A percentile compares a stretch with the other conserved stretches of the same genome.
Evolutionary conservation across 352 stramenopile species (phyloP).

Genomic region (Pythium rishiriense): DNA sequence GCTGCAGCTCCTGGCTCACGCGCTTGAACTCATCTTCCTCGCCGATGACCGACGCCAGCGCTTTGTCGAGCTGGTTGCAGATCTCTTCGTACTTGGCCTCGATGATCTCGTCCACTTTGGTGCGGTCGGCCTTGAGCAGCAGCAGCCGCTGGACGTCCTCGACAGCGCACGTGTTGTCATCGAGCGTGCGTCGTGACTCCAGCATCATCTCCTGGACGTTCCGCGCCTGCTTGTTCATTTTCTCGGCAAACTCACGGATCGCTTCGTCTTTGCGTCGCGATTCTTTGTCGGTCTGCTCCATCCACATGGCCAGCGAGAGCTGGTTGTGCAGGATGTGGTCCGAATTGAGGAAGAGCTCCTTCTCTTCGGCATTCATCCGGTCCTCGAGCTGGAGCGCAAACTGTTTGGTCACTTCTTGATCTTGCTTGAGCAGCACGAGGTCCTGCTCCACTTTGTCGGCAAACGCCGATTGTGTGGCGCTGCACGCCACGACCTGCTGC

Average conservation of each 20-base stretch:
- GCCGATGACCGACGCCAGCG: conserved; percentile 77
- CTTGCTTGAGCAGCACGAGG: conserved; percentile 48
- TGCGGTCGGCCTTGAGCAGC: conserved; percentile 76
- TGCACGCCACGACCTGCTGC: conserved; percentile 47
- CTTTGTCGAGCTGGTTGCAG: conserved; percentile 90
- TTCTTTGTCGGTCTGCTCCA: conserved; percentile 72
- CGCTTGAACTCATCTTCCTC: conserved; percentile 90
- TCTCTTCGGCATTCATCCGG: conserved; percentile 80
- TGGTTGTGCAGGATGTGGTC: conserved; percentile 82
- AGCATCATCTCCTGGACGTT: conserved; percentile 89
- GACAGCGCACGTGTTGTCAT: conserved; percentile 84
- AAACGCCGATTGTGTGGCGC: conserved; percentile 47
- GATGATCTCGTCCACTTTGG: conserved; percentile 87
- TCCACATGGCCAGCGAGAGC: conserved; percentile 78
- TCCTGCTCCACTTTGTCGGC: conserved; percentile 53
- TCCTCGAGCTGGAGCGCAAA: conserved; percentile 86
- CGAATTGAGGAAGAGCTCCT: conserved; percentile 77
- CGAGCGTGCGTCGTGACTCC: conserved; percentile 72
- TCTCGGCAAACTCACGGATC: conserved; percentile 77
- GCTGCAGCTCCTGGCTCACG: conserved; percentile 79
- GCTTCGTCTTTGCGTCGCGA: conserved; percentile 71
- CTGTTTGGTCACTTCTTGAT: conserved; percentile 78
- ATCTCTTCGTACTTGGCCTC: conserved; percentile 92
- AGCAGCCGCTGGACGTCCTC: conserved; percentile 81
- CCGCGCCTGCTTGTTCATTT: conserved; percentile 77